These are phyloP conservation scores for Septoria linicola DNA, from an alignment of 2,329 filamentous ascomycete species.

Conservation along the genomic window DNA sequence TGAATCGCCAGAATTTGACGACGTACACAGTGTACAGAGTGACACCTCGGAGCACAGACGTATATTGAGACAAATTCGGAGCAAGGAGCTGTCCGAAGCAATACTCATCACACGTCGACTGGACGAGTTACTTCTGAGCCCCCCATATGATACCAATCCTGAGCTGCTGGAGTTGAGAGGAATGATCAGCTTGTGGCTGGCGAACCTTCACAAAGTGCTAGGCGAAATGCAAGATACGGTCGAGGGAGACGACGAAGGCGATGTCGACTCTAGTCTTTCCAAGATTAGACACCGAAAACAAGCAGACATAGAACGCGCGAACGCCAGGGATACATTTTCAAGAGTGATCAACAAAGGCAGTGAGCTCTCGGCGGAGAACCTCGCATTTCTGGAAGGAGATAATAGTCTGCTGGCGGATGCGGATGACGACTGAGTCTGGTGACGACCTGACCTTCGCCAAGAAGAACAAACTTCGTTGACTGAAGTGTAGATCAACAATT, in stretches of 20 bases:
- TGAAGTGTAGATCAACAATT: too few relatives aligned
- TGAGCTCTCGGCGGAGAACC: conserved; percentile 15
- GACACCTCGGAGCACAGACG: conserved; percentile 34
- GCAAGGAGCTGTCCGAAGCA: conserved; percentile 56
- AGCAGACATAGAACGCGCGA: conserved; percentile 14
- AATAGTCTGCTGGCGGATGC: conserved; percentile 1
- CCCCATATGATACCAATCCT: conserved; percentile 67
- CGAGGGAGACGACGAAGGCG: conserved; percentile 13
- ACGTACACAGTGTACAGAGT: conserved; percentile 1
- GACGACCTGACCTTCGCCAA: neutral
- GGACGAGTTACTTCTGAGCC: conserved; percentile 66
- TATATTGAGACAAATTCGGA: conserved; percentile 8
- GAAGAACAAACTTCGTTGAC: too few relatives aligned
- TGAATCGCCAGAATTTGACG: conserved; percentile 12
- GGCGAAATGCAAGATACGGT: neutral
- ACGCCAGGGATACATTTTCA: conserved; percentile 19
- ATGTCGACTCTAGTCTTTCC: conserved; percentile 9
- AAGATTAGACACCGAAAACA: conserved; percentile 12
- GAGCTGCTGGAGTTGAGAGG: conserved; percentile 69
- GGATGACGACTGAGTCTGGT: neutral
- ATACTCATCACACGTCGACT: conserved; percentile 65
- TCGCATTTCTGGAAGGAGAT: conserved; percentile 16
- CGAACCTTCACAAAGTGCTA: conserved; percentile 56
- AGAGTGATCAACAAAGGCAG: conserved; percentile 11
- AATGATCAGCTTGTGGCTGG: conserved; percentile 73